Evolutionary conservation across 2,329 filamentous ascomycete genomes (phyloP).

Genomic region (Biscogniauxia mediterranea): DNA sequence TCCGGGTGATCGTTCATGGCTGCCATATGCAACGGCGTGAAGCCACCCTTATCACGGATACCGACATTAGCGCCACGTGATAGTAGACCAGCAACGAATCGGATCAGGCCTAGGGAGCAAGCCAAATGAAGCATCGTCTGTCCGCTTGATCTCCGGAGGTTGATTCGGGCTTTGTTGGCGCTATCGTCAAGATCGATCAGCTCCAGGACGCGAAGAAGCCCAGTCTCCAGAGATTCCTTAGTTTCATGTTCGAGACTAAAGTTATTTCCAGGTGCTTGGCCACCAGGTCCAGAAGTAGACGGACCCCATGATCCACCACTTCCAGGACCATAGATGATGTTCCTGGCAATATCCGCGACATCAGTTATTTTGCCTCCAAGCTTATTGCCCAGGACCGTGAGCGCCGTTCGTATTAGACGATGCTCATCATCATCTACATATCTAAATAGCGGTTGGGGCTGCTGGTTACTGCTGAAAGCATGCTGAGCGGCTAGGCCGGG

Average conservation of each 20-base stretch:
- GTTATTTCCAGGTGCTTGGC: conserved; percentile 45
- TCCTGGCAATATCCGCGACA: conserved; percentile 59
- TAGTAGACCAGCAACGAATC: conserved; percentile 74
- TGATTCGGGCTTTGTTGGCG: conserved; percentile 63
- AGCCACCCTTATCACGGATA: conserved; percentile 72
- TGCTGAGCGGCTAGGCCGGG: conserved; percentile 36
- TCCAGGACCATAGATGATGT: conserved; percentile 53
- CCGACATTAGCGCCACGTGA: conserved; percentile 77
- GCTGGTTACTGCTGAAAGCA: conserved; percentile 39
- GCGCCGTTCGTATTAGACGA: conserved; percentile 64
- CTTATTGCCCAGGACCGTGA: conserved; percentile 63
- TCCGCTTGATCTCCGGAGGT: conserved; percentile 63
- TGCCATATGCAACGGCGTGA: conserved; percentile 79
- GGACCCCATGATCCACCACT: conserved; percentile 36
- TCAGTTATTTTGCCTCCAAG: conserved; percentile 63
- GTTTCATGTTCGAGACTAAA: conserved; percentile 34
- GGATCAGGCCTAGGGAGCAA: conserved; percentile 69
- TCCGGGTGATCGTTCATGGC: conserved; percentile 72
- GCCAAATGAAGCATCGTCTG: conserved; percentile 82
- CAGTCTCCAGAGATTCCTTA: conserved; percentile 57
- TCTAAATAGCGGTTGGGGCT: conserved; percentile 56
- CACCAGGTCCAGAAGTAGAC: conserved; percentile 42
- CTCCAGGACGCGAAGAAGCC: conserved; percentile 72
- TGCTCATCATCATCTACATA: conserved; percentile 73
- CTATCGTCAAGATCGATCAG: conserved; percentile 76